Conservation (phyloP, 352 stramenopile species). For the Aphanomyces euteiches region DNA sequence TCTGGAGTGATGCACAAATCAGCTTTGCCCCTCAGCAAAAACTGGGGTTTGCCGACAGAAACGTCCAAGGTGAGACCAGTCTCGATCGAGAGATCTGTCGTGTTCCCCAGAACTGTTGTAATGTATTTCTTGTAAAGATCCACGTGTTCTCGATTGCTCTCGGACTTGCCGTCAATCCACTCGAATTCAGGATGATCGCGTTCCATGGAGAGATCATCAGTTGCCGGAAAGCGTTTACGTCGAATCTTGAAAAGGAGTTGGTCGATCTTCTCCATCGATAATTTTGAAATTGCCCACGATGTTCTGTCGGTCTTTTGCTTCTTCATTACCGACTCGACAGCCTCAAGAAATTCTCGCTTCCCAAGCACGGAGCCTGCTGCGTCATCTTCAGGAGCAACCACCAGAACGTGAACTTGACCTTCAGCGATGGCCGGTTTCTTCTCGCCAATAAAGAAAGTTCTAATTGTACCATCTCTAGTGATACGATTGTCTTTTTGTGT, state of each 20-base stretch:
- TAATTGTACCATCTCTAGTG: too few relatives aligned
- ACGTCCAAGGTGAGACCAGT: not conserved
- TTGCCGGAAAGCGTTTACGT: not conserved
- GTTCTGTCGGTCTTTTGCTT: too few relatives aligned
- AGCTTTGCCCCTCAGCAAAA: not conserved
- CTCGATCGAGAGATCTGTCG: not conserved
- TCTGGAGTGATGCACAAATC: not conserved
- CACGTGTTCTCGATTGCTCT: not conserved
- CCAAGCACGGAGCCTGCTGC: too few relatives aligned
- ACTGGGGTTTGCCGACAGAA: not conserved
- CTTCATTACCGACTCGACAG: too few relatives aligned
- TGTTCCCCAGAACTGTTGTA: not conserved
- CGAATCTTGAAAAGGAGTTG: not conserved
- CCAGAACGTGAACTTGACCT: too few relatives aligned
- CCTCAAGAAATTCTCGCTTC: too few relatives aligned
- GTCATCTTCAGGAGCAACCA: too few relatives aligned
- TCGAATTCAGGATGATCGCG: not conserved
- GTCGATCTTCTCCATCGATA: not conserved
- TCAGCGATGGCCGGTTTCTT: too few relatives aligned
- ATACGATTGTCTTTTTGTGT: too few relatives aligned
- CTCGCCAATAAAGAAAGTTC: too few relatives aligned
- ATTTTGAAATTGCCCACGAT: not conserved
- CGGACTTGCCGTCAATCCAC: not conserved
- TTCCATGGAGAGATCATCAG: not conserved
- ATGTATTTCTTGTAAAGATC: not conserved